These are phyloP conservation scores for Cyberlindnera meyerae DNA, from an alignment of 805 yeast species.

Conservation along the genomic window DNA sequence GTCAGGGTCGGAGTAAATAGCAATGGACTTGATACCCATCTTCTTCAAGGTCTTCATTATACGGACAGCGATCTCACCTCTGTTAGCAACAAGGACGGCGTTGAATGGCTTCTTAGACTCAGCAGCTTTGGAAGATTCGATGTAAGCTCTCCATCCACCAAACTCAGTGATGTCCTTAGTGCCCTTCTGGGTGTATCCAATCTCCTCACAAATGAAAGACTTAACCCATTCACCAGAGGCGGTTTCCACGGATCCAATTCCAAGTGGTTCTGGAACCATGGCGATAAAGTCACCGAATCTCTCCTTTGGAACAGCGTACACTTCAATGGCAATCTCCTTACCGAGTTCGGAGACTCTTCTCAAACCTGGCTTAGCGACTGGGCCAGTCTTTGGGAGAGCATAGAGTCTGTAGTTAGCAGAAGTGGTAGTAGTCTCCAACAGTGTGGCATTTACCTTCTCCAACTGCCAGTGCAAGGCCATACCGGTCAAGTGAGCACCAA, in stretches of 20 bases:
- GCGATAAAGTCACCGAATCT: slow-evolving; percentile 77
- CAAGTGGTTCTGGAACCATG: slow-evolving; percentile 92
- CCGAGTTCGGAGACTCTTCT: slow-evolving; percentile 53
- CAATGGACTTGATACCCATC: slow-evolving; percentile 71
- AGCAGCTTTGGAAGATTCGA: slow-evolving; percentile 30
- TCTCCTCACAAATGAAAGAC: slow-evolving; percentile 92
- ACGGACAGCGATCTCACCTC: slow-evolving; percentile 97
- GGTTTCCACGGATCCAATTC: slow-evolving; percentile 89
- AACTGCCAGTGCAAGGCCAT: slow-evolving; percentile 93
- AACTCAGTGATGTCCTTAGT: slow-evolving; percentile 75
- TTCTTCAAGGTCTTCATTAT: slow-evolving; percentile 84
- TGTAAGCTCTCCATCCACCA: slow-evolving; percentile 85
- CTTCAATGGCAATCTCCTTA: slow-evolving; percentile 64
- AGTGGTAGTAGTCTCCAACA: slow-evolving; percentile 62
- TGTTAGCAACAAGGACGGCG: slow-evolving; percentile 87
- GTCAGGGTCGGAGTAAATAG: slow-evolving; percentile 89
- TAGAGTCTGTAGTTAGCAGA: slow-evolving; percentile 67
- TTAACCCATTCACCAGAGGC: slow-evolving; percentile 79
- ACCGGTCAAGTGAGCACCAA: slow-evolving; percentile 91
- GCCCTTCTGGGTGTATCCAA: slow-evolving; percentile 69
- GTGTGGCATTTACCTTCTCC: slow-evolving; percentile 73
- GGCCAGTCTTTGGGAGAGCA: slow-evolving; percentile 79
- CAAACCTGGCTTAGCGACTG: slow-evolving; percentile 86
- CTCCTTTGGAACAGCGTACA: slow-evolving; percentile 76
- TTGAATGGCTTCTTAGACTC: slow-evolving; percentile 55